Evolutionary conservation across 192 early-diverging fungal species (phyloP), one percentile per base, ranked within the genome.

Genomic region (Backusella australiensis): DNA sequence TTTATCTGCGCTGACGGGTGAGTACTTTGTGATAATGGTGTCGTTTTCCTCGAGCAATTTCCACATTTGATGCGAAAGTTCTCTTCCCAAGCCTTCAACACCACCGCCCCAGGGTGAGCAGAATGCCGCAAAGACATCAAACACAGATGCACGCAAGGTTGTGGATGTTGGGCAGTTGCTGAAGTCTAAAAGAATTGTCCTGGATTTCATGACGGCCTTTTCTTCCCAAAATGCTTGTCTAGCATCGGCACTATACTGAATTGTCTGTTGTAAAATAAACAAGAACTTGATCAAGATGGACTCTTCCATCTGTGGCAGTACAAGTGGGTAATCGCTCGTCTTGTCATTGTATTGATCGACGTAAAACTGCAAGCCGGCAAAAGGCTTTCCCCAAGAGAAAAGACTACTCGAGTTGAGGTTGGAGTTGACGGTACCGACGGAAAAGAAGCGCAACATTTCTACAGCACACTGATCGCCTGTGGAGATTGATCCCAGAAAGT

Each of bases 101-200:
- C 80, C 83, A 12, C 77, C 83, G 21, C 80, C 80, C 17, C 82
- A 75, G 3, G 93, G 85, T 34, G 89, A 84, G 63, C 92, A 92
- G 80, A 98, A 99, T 0, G 95, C 93, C 6, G 94, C 90, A 52
- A 98, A 90, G 5, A 91, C 88, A 66, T 93, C 84, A 34, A 95
- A 84, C 21, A 99, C 78, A 21, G 89, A 85, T 0, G 96, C 97
- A 76, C 97, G 97, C 8, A 98, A 85, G 36, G 91, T 86, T 14
- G 94, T 87, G 1, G 93, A 90, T 42, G 96, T 89, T 2, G 90
- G 83, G 71, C 90, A 90, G 6, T 89, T 92, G 7, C 96, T 83
- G 41, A 99, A 91, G 67, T 83, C 82, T 72, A 97, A 96, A 34
- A 99, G 86, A 15, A 85, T 88, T 12, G 89, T 78, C 34, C 94